Base-by-base conservation (phyloP, 2,329 filamentous ascomycete genomes). In the Myriosclerotinia curreyana region DNA sequence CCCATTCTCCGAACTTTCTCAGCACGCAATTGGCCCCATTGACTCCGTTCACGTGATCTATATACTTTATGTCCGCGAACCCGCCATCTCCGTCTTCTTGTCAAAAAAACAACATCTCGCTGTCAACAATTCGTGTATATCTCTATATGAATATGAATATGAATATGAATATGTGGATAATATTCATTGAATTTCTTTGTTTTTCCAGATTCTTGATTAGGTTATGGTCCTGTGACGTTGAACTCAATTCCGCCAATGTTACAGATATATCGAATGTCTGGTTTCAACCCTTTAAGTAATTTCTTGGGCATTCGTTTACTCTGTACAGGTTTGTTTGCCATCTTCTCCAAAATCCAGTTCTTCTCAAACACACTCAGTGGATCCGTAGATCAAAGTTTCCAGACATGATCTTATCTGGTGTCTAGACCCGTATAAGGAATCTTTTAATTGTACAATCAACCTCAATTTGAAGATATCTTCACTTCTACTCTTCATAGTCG, bases 281-380 rank as follows among this genome's bases (percentile, higher is more conserved):
- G 8, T 25, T 28, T 55, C 25, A 14, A 15, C n/a, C 17, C 6
- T 17, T 31, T 15, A 14, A 17, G 22, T 28, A 22, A 15, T 42
- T 42, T 17, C 42, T 44, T 5, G 42, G 42, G 20, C 42, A 44
- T 55, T 52, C 8, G n/a, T 5, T 31, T 36, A n/a, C n/a, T n/a
- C n/a, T n/a, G n/a, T n/a, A n/a, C 28, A 7, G 17, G 8, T 54
- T 22, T 28, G 15, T 54, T 40, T 54, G 17, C 15, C n/a, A 20
- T 54, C 40, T 25, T 22, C 22, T 20, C 20, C 1, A 28, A 44
- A 55, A 7, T 44, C 28, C 25, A 55, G 31, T 44, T 20, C 25
- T 42, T 28, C 25, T 42, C 53, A 44, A 55, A 55, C 53, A n/a
- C 38, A 44, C 22, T 55, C 53, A 25, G 53, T 55, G 38, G 17